Percentiles rank a stretch among this genome's conserved stretches.
Conservation (phyloP, 2,329 filamentous ascomycete species). For the Lecanicillium sp. region DNA sequence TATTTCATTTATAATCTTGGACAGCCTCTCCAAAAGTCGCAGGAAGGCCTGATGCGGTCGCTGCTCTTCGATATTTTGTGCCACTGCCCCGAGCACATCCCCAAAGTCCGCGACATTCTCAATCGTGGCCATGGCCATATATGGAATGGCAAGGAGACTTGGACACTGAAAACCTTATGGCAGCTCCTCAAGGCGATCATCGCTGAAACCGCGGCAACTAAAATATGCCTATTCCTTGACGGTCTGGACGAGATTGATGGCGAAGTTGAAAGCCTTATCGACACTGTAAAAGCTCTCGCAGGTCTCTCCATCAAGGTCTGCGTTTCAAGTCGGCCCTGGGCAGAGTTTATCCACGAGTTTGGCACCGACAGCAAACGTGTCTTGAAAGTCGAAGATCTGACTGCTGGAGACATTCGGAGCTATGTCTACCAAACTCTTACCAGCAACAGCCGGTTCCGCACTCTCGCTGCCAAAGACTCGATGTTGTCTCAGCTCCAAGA, state of each 20-base stretch:
- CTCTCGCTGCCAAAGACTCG: constrained; percentile 1
- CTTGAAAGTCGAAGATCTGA: constrained; percentile 3
- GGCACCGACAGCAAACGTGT: neutral
- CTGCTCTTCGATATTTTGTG: constrained; percentile 22
- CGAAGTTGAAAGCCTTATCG: constrained; percentile 6
- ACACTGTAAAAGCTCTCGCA: constrained; percentile 4
- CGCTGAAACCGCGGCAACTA: too few relatives aligned
- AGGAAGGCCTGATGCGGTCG: constrained; percentile 23
- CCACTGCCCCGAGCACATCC: constrained; percentile 12
- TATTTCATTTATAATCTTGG: constrained; percentile 30
- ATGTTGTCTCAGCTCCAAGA: neutral
- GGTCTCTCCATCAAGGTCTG: constrained; percentile 18
- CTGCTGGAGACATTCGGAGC: constrained; percentile 1
- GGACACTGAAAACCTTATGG: neutral
- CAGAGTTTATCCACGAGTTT: constrained; percentile 6
- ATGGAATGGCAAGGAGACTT: constrained; percentile 3
- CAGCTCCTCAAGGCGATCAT: too few relatives aligned
- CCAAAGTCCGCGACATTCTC: neutral
- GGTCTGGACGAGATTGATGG: constrained; percentile 18
- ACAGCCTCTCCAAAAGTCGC: constrained; percentile 21
- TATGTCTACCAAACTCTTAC: constrained; percentile 4
- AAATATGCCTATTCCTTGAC: constrained; percentile 17
- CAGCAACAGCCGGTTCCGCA: too few relatives aligned
- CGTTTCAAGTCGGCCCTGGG: constrained; percentile 21
- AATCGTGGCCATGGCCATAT: neutral